phyloP scores from a whole-genome alignment of 1,284 basidiomycete species.

The Jaminaea rosea region DNA sequence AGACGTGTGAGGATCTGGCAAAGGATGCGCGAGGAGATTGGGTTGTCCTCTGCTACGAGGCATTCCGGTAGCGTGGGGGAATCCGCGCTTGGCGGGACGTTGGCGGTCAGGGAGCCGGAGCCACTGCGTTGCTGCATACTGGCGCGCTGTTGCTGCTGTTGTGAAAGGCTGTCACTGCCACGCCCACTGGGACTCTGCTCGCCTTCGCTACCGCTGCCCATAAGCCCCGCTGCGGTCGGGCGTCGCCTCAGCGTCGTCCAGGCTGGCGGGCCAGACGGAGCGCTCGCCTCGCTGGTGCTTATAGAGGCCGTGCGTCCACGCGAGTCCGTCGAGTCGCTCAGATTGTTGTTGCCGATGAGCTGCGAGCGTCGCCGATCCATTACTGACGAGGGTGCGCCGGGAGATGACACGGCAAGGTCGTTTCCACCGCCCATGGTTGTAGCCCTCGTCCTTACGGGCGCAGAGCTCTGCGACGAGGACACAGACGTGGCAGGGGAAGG shows the following conservation, averaged over 20 bases:
- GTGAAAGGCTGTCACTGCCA: too few relatives aligned
- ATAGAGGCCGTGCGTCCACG: conserved; percentile 80
- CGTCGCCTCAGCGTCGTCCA: neutral
- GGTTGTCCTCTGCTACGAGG: conserved; percentile 92
- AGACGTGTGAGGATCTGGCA: conserved; percentile 83
- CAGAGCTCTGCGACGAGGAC: conserved; percentile 84
- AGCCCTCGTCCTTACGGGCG: conserved; percentile 65
- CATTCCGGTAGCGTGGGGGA: conserved; percentile 61
- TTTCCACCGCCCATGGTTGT: conserved; percentile 66
- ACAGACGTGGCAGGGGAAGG: conserved; percentile 79
- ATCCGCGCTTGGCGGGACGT: conserved; percentile 6
- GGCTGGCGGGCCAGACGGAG: neutral
- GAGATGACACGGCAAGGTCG: too few relatives aligned
- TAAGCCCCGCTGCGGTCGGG: neutral
- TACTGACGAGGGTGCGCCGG: conserved; percentile 1
- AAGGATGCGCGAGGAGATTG: conserved; percentile 56
- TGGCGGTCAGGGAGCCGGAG: too few relatives aligned
- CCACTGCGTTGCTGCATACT: too few relatives aligned
- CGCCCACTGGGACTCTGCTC: too few relatives aligned
- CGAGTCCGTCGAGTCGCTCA: too few relatives aligned
- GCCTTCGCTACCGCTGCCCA: neutral
- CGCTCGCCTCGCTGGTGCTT: conserved; percentile 10
- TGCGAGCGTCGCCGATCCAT: conserved; percentile 42
- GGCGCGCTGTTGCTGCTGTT: too few relatives aligned
- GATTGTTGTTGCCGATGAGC: conserved; percentile 54